A percentile compares a stretch with the other conserved stretches of the same genome.
Conservation (phyloP, 2,329 filamentous ascomycete species). For the Pseudogymnoascus destructans region DNA sequence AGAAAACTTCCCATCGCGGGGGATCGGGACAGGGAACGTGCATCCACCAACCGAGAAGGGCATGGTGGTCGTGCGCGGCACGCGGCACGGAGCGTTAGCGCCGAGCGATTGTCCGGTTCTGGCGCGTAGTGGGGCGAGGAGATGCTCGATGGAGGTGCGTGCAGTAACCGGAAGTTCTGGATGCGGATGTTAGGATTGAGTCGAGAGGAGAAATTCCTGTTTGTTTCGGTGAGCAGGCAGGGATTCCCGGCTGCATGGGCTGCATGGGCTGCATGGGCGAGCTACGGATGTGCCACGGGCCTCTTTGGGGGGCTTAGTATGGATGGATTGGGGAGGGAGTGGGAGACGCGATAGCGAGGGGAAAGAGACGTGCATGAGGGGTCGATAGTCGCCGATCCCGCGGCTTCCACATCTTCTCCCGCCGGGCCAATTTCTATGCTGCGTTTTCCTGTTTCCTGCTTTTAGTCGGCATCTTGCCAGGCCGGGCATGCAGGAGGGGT, state of each 20-base stretch:
- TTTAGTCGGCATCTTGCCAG: background rate
- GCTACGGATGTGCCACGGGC: background rate
- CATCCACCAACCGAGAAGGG: background rate
- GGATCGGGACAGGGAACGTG: constrained; percentile 7
- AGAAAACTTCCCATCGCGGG: background rate
- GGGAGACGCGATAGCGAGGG: background rate
- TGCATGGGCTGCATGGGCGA: no score
- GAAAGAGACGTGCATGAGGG: background rate
- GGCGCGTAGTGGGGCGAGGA: background rate
- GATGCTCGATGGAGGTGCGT: background rate
- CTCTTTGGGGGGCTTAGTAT: background rate
- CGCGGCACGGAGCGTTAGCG: background rate
- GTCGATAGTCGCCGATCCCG: constrained; percentile 2
- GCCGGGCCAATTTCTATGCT: background rate
- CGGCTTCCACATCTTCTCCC: constrained; percentile 3
- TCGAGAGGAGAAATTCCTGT: background rate
- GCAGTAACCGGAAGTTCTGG: background rate
- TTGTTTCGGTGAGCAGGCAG: background rate
- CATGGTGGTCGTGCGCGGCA: constrained; percentile 1
- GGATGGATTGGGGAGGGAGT: background rate
- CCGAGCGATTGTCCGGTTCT: background rate
- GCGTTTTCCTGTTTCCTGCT: background rate
- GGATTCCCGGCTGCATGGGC: background rate
- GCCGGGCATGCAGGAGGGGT: background rate
- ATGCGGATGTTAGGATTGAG: background rate